Base-by-base conservation (phyloP, 2,329 filamentous ascomycete genomes). In the Cercospora sp. region DNA sequence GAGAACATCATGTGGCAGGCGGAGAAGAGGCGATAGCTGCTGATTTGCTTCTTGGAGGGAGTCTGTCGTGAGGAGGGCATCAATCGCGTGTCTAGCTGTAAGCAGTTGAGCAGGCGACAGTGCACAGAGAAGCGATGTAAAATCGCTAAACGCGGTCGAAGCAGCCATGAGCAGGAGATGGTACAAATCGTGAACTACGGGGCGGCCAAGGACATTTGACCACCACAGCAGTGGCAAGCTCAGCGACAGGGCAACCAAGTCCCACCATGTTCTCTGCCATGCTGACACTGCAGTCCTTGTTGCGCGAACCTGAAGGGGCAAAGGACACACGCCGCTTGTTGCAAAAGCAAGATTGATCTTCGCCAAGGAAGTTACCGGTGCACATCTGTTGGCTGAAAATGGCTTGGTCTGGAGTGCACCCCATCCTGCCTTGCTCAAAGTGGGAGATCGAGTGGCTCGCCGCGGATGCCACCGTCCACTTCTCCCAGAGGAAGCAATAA, bases 21-120 rank as follows among this genome's bases (percentile, higher is more conserved):
- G 55, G 23, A 69, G 64, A 20, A 69, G 67, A 12, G 67, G 67
- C 13, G 64, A 69, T 1, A 69, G 40, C 42, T 69, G 67, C n/a
- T 64, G 60, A 36, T 69, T 69, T 31, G 67, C 67, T 31, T 64
- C 23, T 55, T 45, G 60, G 9, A 69, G 67, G 9, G 33, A 33
- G 18, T 60, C 23, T 23, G 67, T 58, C 6, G 64, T 69, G 42
- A 69, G 67, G 8, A 69, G 28, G 9, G 60, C 58, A 58, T 69
- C 60, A 28, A 69, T 69, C 18, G 51, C 36, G 31, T 64, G 30
- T 67, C 65, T 57, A 18, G 67, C 58, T 45, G 63, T 40, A n/a
- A 69, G 28, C 33, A 69, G 40, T 58, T 69, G 40, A 58, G 36
- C 67, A n/a, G 67, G 60, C 26, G 60, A 48, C 48, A 69, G 60